Percentiles rank a stretch among this genome's conserved stretches.
These are phyloP conservation scores for Boletus semigastroideus DNA, from an alignment of 1,284 basidiomycete species.

Conservation along the genomic window DNA sequence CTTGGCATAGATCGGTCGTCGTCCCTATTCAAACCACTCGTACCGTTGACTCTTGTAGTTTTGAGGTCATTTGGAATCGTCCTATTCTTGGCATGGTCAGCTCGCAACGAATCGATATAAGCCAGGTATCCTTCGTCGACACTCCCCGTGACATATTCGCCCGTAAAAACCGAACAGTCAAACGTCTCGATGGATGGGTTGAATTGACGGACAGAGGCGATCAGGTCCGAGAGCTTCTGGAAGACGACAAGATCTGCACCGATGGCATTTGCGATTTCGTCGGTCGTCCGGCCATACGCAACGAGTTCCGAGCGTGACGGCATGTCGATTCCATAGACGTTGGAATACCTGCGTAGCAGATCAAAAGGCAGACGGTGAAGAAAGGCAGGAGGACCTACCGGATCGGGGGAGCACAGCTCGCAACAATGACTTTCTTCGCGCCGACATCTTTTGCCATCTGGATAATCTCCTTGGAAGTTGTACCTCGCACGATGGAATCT, in stretches of 20 bases:
- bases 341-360: conserved; percentile 63
- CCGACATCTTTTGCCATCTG: conserved; percentile 99
- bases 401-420: conserved; percentile 96
- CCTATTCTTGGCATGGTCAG: conserved; percentile 76
- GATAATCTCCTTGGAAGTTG: conserved; percentile 98
- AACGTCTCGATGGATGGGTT: conserved; percentile 81
- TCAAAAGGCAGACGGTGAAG: conserved; percentile 1
- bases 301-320: conserved; percentile 94
- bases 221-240: conserved; percentile 91
- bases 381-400: conserved; percentile 43
- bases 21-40: conserved; percentile 25
- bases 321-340: conserved; percentile 99
- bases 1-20: conserved; percentile 6
- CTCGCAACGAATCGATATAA: conserved; percentile 75
- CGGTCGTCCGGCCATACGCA: conserved; percentile 77
- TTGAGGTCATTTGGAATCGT: conserved; percentile 34
- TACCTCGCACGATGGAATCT: conserved; percentile 99
- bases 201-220: conserved; percentile 85
- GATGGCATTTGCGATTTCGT: conserved; percentile 81
- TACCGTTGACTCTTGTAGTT: conserved; percentile 39
- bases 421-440: conserved; percentile 96
- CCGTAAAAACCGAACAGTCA: conserved; percentile 98
- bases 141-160: conserved; percentile 96
- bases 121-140: conserved; percentile 85
- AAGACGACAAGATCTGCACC: conserved; percentile 97